Evolutionary conservation across 345 rosid species (phyloP), one percentile per base, ranked within the genome.

Genomic region (Ricinus communis): DNA sequence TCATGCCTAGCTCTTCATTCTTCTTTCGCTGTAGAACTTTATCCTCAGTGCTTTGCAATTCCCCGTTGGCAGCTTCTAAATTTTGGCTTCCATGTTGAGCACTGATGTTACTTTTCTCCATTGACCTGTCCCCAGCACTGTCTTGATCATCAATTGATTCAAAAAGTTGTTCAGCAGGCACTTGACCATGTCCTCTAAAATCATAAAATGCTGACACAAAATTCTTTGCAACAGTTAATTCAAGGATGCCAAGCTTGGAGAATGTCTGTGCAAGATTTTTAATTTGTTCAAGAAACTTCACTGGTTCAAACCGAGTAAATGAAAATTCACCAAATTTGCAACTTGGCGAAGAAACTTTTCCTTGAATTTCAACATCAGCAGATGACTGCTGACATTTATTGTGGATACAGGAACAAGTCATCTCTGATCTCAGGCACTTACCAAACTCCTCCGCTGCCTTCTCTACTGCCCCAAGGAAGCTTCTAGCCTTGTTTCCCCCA

Each of bases 371-470:
- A 38, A 51, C 46, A 40, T 65, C 57, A 54, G 27, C 57, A 68
- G 21, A 58, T 66, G 71, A 58, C 12, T 63, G 60, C 68, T 68
- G 65, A 66, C 62, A 62, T 63, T 73, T 79, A 62, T 79, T 75
- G 68, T 66, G 52, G 68, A 77, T 13, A 77, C 87, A 87, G 66
- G 87, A 69, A 71, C 95, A 87, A 68, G 80, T 80, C 86, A 94
- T 84, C 74, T 83, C 87, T 59, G 74, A 77, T 70, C 74, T 85
- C 71, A 91, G 50, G 68, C 75, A 72, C 59, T 78, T 85, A 6
- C 90, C 81, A 56, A 90, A 83, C 82, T 90, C 93, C 56, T 80
- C 70, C 80, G 85, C 70, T 30, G 91, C 96, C 81, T 80, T 85
- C 82, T 88, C 86, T 10, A 94, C 84, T 7, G 95, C 96, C 60